A percentile compares a stretch with the other conserved stretches of the same genome.
phyloP scores from a whole-genome alignment of 352 stramenopile species.

The Pythium plurisporium region DNA sequence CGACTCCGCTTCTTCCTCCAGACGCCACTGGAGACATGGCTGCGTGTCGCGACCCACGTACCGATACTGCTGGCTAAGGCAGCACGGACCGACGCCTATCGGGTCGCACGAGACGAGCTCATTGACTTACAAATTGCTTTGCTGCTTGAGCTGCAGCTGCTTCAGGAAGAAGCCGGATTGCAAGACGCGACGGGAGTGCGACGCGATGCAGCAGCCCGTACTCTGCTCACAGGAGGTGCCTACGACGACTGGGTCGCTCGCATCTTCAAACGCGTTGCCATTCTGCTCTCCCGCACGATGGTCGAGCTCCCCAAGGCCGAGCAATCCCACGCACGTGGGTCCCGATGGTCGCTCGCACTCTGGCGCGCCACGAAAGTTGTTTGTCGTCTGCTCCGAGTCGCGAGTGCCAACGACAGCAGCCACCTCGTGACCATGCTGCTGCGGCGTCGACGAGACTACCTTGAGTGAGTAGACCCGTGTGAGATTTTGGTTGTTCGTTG shows the following conservation, averaged over 20 bases:
- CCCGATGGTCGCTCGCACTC: conserved; percentile 36
- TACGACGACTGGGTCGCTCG: conserved; percentile 17
- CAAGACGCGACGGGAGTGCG: not conserved
- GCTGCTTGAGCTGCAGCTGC: conserved; percentile 39
- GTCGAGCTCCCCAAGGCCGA: conserved; percentile 13
- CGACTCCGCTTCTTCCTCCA: conserved; percentile 25
- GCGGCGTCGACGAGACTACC: conserved; percentile 33
- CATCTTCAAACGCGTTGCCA: conserved; percentile 43
- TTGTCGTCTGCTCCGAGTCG: conserved; percentile 27
- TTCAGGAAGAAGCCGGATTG: conserved; percentile 29
- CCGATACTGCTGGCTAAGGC: not conserved
- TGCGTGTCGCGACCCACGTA: not conserved
- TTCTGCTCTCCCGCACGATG: conserved; percentile 21
- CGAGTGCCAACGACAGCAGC: conserved; percentile 4
- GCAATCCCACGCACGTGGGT: not conserved
- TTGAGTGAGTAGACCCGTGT: too few species aligned
- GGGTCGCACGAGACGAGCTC: conserved; percentile 30
- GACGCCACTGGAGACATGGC: conserved; percentile 8
- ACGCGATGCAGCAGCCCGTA: not conserved
- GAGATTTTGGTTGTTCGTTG: too few species aligned
- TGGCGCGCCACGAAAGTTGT: conserved; percentile 45
- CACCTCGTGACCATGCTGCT: conserved; percentile 25
- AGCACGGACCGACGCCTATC: not conserved
- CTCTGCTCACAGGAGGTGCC: not conserved
- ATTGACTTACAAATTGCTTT: conserved; percentile 44